phyloP scores from a whole-genome alignment of 1,139 yeast genomes.

The Taphrina wiesneri region DNA sequence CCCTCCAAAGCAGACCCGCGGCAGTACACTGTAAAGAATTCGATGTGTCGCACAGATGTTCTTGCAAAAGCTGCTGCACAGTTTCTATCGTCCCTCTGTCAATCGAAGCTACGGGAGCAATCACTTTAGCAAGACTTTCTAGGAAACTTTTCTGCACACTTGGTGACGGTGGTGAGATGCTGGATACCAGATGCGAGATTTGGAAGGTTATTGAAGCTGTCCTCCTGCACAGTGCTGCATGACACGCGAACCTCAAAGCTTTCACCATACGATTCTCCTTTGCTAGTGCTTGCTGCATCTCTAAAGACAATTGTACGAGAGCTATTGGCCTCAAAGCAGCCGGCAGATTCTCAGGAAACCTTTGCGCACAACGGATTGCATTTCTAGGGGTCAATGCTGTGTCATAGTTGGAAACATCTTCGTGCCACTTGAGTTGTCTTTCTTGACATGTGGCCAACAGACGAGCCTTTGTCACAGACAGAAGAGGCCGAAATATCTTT shows the following conservation, averaged over 20 bases:
- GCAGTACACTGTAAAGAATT: not conserved
- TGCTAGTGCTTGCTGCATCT: not conserved
- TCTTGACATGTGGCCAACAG: constrained; percentile 53
- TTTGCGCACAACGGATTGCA: constrained; percentile 44
- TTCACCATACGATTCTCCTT: not conserved
- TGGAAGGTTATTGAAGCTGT: not conserved
- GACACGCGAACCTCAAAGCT: not conserved
- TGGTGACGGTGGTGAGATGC: not conserved
- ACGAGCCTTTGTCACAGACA: constrained; percentile 51
- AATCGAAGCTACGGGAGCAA: not conserved
- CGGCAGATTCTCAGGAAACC: constrained; percentile 38
- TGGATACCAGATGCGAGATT: not conserved
- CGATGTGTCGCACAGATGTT: not conserved
- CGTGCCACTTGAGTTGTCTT: constrained; percentile 59
- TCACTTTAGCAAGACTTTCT: not conserved
- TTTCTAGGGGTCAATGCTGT: constrained; percentile 59
- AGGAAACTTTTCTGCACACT: not conserved
- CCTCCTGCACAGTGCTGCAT: not conserved
- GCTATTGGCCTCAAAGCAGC: constrained; percentile 37
- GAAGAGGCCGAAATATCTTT: constrained; percentile 57
- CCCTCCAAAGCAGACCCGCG: constrained; percentile 12
- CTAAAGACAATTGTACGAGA: constrained; percentile 5
- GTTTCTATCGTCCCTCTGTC: not conserved
- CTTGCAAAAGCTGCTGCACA: not conserved
- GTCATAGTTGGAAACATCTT: constrained; percentile 66